Base-by-base conservation (phyloP, 768 basidiomycete species). In the Lactarius sanguifluus region DNA sequence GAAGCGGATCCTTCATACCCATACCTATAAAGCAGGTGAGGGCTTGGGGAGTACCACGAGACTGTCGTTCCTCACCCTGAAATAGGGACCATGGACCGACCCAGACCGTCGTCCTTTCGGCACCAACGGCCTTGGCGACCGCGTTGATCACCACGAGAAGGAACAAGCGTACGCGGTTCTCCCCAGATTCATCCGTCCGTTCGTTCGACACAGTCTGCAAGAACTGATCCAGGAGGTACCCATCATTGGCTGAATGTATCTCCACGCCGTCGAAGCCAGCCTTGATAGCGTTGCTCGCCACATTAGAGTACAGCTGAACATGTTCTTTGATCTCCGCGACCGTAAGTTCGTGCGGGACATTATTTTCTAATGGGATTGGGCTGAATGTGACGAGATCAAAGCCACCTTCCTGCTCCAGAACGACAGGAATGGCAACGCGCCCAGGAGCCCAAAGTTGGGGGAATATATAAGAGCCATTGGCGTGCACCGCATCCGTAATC, bases 371-470 rank as follows among this genome's bases (percentile, higher is more conserved):
- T 78, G 74, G 13, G 78, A 74, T 59, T 79, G 73, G 67, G 76
- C 76, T 5, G 73, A 73, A 10, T 18, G n/a, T 50, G 16, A 66
- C 57, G 38, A 66, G 10, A 13, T 62, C 61, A 20, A 75, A 76
- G 57, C 69, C 69, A 5, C 78, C 75, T 57, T 81, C 79, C 57
- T 79, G 71, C 6, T 69, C 69, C 0, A 87, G 75, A 38, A 77
- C 56, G 0, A 71, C 68, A 25, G 74, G 67, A 25, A 72, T 57
- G 5, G 81, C 81, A 1, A 76, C 70, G 2, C 85, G 81, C 0
- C 85, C 87, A 2, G 84, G 71, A 1, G 86, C 86, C 79, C 86
- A 85, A 1, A 86, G 79, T 72, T 89, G 87, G 32, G 81, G 64
- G 72, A 78, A 86, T 32, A 88, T 82, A 72, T 76, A 81, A 0